Base-by-base conservation (phyloP, 2,329 filamentous ascomycete species). In the Phyllosticta citrichinensis region DNA sequence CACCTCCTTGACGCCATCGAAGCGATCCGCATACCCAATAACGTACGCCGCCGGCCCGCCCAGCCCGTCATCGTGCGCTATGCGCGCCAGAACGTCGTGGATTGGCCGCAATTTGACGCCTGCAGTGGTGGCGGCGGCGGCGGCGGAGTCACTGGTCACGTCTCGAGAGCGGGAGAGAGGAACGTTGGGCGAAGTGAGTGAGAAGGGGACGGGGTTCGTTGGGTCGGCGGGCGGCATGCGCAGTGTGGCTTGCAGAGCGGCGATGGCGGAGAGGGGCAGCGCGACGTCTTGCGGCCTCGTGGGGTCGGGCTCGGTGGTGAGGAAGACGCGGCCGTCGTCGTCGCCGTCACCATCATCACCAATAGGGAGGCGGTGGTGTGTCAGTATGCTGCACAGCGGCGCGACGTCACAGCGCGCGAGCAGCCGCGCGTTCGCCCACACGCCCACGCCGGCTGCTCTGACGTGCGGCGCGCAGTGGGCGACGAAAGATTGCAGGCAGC, bases 1-100 rank as follows among this genome's bases (percentile, higher is more conserved):
- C 30, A 76, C 70, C 68, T 80, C 79, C 58, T 75, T 66, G 54
- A 74, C 68, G 0, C 76, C 77, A 30, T 73, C 66, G 62, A 80
- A 80, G 19, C 77, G 72, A 65, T 81, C 79, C 11, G 75, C 65
- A 63, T 80, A 81, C 8, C 76, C 78, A 55, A 81, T 73, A 14
- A 77, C 66, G 66, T 75, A 80, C 57, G 77, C 68, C 0, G 65
- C 68, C 1, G 70, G 62, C 5, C 51, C 55, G 17, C 51, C 60
- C 14, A 62, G 30, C 14, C 33, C 27, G 8, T 20, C 33, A 63
- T 80, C 77, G 75, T 76, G 78, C 14, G 71, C 73, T 10, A 80
- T 72, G 10, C 76, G 74, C 57, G 70, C 75, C 24, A 78, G 69
- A 22, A 78, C 68, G 63, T 77, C 74, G 55, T 62, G 55, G 14